phyloP scores from a whole-genome alignment of 2,329 filamentous ascomycete species.

The Blastomyces silverae region DNA sequence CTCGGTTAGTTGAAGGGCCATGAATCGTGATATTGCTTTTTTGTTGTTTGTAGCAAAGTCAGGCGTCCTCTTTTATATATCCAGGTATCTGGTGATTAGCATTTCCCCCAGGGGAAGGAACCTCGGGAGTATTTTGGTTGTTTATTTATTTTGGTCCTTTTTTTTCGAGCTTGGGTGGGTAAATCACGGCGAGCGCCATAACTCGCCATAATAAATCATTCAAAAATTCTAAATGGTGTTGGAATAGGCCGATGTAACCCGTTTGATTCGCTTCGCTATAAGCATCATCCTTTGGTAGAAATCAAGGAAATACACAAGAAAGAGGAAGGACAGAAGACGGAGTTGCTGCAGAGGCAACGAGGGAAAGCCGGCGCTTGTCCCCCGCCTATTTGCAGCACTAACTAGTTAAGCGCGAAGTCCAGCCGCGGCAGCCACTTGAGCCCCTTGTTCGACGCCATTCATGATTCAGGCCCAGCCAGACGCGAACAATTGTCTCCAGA shows the following conservation, averaged over 20 bases:
- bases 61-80: neutral
- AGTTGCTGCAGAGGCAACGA: too few relatives aligned
- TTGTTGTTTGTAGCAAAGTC: neutral
- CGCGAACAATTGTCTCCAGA: too few relatives aligned
- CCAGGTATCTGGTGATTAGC: neutral
- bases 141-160: too few relatives aligned
- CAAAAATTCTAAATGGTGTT: neutral
- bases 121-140: too few relatives aligned
- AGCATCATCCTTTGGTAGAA: neutral
- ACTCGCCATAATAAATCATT: neutral
- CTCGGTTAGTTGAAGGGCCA: neutral
- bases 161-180: too few relatives aligned
- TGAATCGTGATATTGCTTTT: neutral
- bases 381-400: neutral
- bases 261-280: neutral
- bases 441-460: too few relatives aligned
- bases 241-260: neutral
- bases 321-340: neutral
- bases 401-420: neutral
- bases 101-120: neutral
- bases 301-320: neutral
- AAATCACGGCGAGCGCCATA: neutral
- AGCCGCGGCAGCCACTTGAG: too few relatives aligned
- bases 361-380: neutral
- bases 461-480: too few relatives aligned